Base-by-base conservation (phyloP, 1,139 yeast species). In the Saccharomycopsis crataegensis region DNA sequence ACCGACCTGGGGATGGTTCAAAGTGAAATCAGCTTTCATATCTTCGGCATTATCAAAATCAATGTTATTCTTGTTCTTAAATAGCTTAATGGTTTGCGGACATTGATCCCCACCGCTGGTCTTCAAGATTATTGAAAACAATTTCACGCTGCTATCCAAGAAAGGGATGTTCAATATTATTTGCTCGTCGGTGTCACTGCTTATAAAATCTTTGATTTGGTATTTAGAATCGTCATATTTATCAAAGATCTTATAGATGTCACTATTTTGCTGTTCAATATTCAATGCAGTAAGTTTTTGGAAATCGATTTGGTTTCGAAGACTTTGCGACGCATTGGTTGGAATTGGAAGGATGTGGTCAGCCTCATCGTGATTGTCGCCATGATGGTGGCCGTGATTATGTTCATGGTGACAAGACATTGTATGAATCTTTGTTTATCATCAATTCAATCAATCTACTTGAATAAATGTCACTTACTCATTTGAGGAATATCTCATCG, bases 131-230 rank as follows among this genome's bases (percentile, higher is more conserved):
- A 91, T 62, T 1, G 96, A 86, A 64, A 79, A 86, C 46, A 91
- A 69, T 65, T 86, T 87, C 47, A 87, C 91, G 38, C 78, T 71
- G 0, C 88, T 88, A 16, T 85, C 82, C 8, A 49, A 28, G 61
- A 89, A 91, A 61, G 96, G 97, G 34, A 93, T 78, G 58, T 80
- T 78, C 36, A 91, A 63, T 48, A 91, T 77, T 62, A 91, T 60
- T 65, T 91, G 96, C 56, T 84, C 80, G 64, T 93, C 98, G 3
- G 86, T 82, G 65, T 91, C 97, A 1, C 91, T 82, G 62, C 77
- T 78, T 41, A 90, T 70, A 42, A 73, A 74, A 8, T 80, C 81
- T 31, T 67, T 66, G 32, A 78, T 61, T 47, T 68, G 61, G 61
- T 74, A 78, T 62, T 70, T 77, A 1, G 66, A 66, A 2, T 69